Base-by-base conservation (phyloP, 192 early-diverging fungal genomes). In the Kickxella alabastrina region DNA sequence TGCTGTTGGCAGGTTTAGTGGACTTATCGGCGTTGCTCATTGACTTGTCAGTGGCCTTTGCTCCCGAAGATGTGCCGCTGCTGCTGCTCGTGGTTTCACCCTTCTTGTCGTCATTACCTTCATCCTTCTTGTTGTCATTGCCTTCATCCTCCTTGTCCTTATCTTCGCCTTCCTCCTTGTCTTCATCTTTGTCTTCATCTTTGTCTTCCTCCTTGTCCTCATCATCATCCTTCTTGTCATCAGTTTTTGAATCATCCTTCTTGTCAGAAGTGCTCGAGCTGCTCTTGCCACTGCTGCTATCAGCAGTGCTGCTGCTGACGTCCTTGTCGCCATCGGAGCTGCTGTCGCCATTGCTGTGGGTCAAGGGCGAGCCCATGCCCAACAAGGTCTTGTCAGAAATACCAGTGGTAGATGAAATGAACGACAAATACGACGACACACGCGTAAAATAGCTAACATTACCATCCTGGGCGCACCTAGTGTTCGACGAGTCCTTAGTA, bases 391-490 rank as follows among this genome's bases (percentile, higher is more conserved):
- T 32, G 13, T 62, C 56, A 23, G 57, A 21, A 35, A 77, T 69
- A 0, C 56, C 56, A 6, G 75, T 77, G 42, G 42, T 55, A 3
- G 46, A 53, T 3, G 68, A 60, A 17, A 78, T 64, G 41, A 67
- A 78, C 18, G 55, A 54, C 24, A 78, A 27, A 29, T 72, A 78
- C 47, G 65, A 65, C 3, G 68, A 63, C 9, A 68, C 65, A 21
- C 65, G 68, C 14, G 75, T 78, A 42, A 68, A 78, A 40, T 67
- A 78, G 35, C 68, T 68, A 50, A 72, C 42, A n/a, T 63, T 63
- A 29, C 69, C 75, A 10, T 59, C 49, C 41, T 65, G 68, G 10
- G 68, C 75, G 35, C 75, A 78, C 46, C 50, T 17, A 7, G 54
- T 60, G 37, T 65, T 72, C 4, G 49, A 43, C n/a, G 75, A 53